Evolutionary conservation across 116 monocot species (phyloP), one percentile per base, ranked within the genome.

Genomic region (Zostera marina): DNA sequence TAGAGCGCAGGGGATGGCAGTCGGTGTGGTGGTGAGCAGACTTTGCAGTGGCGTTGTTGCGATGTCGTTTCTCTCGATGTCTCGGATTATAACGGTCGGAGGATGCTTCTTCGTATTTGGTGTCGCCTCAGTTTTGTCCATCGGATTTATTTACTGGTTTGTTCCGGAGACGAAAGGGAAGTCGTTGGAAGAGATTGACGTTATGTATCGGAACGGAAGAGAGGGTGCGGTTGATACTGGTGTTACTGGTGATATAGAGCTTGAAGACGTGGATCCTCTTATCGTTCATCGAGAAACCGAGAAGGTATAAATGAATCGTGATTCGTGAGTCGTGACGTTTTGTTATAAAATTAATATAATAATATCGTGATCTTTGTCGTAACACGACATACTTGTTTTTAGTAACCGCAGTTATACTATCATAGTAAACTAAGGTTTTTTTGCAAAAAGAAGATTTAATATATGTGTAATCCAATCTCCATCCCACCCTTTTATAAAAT

Each of bases 141-240:
- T 96, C 17, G 62, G 52, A n/a, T 96, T 96, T 69, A 80, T 82
- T 0, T 72, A 77, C 58, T 56, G 15, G 5, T 76, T 15, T 56
- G 96, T 96, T 23, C 89, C 85, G 11, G 96, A 96, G 66, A 96
- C 89, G 8, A 96, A 82, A 62, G 96, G 96, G 5, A 96, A 89
- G 42, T 65, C 78, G 7, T 63, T 96, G 62, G 96, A 96, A 58
- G 63, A 96, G 67, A 89, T 96, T 24, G 85, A 85, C 66, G 44
- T 69, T 57, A 39, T 96, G 62, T 85, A 77, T 74, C 78, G 82
- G 21, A 47, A 46, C 43, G 79, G 65, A 44, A 62, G 54, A 39
- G 76, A 72, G 42, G 72, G 79, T 77, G 44, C 56, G 39, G 32
- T 32, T 32, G 32, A n/a, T n/a, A n/a, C 5, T 32, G 32, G 2